A percentile compares a stretch with the other conserved stretches of the same genome.
These are phyloP conservation scores for Entomortierella parvispora DNA, from an alignment of 192 early-diverging fungal genomes.

Conservation along the genomic window DNA sequence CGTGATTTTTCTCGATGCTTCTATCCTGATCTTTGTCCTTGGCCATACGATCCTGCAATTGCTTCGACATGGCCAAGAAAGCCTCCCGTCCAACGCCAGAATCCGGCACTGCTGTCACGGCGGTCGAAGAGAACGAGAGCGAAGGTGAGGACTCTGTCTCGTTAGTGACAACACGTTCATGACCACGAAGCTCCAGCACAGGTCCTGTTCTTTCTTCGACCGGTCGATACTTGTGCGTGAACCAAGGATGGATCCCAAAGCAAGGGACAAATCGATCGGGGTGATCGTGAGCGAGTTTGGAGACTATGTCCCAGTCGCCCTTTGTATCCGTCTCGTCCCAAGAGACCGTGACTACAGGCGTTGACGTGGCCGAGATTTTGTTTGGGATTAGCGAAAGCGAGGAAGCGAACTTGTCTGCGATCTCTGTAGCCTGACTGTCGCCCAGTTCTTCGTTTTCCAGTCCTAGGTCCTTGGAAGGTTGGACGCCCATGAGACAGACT, in stretches of 20 bases:
- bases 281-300: constrained; percentile 32
- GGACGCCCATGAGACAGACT: constrained; percentile 56
- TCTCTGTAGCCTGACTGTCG: not conserved
- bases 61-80: constrained; percentile 48
- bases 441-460: not conserved
- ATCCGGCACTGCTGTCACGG: constrained; percentile 18
- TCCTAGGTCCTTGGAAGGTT: constrained; percentile 42
- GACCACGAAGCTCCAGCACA: constrained; percentile 18
- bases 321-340: constrained; percentile 44
- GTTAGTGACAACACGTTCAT: not conserved
- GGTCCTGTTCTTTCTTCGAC: constrained; percentile 8
- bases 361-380: constrained; percentile 3
- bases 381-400: constrained; percentile 14
- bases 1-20: not conserved
- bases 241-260: constrained; percentile 53
- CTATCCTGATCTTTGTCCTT: constrained; percentile 14
- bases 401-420: constrained; percentile 4
- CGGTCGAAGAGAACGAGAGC: constrained; percentile 25
- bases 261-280: constrained; percentile 52
- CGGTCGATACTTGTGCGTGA: constrained; percentile 45
- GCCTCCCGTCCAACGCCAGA: constrained; percentile 16
- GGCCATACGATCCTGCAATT: constrained; percentile 40
- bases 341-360: constrained; percentile 25
- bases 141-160: not conserved
- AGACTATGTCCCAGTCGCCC: constrained; percentile 56